These are phyloP conservation scores for Cladophialophora bantiana DNA, from an alignment of 2,329 filamentous ascomycete genomes.

Conservation along the genomic window DNA sequence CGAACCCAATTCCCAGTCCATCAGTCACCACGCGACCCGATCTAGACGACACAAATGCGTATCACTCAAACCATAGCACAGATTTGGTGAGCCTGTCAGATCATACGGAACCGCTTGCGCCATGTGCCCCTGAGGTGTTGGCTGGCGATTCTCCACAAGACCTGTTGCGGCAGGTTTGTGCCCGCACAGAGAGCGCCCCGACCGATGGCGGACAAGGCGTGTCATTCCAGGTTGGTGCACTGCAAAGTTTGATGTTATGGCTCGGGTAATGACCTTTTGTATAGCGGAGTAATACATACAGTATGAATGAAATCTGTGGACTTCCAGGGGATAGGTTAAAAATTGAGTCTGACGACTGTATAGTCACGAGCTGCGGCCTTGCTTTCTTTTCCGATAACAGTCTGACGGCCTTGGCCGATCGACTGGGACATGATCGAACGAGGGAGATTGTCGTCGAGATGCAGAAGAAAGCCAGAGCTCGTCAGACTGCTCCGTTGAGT, in stretches of 20 bases:
- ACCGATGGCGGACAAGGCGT: not conserved
- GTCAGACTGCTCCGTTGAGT: constrained; percentile 22
- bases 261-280: constrained; percentile 1
- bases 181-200: not conserved
- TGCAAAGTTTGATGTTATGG: not conserved
- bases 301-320: constrained; percentile 18
- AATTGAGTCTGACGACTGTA: constrained; percentile 42
- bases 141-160: not conserved
- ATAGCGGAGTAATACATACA: constrained; percentile 23
- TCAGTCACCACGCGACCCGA: not conserved
- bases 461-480: constrained; percentile 9
- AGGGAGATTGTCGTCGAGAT: constrained; percentile 39
- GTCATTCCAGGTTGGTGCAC: constrained; percentile 4
- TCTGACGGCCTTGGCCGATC: constrained; percentile 42
- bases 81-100: not conserved
- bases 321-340: constrained; percentile 37
- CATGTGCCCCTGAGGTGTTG: not conserved
- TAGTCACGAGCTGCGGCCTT: constrained; percentile 46
- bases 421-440: constrained; percentile 41
- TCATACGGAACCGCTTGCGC: not conserved
- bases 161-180: not conserved
- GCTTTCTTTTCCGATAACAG: constrained; percentile 49
- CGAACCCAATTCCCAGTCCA: constrained; percentile 28
- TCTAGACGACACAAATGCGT: constrained; percentile 16
- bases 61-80: constrained; percentile 12